Conservation (phyloP, 495 filamentous ascomycete genomes). For the Xylaria longipes region DNA sequence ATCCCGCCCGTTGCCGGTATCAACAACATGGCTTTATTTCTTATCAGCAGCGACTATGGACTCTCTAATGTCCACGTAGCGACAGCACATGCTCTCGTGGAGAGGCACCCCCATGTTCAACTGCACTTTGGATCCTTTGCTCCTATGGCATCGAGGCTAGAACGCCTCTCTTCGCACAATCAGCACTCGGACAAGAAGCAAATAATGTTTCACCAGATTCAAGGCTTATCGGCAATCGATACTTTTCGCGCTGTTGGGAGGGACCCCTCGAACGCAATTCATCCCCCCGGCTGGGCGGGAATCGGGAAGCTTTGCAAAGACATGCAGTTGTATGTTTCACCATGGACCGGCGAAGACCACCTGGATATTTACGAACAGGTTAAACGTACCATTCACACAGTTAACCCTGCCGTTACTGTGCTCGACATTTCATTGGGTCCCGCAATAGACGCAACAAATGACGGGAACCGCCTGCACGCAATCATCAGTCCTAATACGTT, state of each 20-base stretch:
- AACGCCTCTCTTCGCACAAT: conserved; percentile 25
- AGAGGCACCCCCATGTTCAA: conserved; percentile 29
- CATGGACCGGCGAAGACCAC: conserved; percentile 54
- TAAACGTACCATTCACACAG: conserved; percentile 44
- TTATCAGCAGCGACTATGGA: conserved; percentile 31
- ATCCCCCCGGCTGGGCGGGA: conserved; percentile 23
- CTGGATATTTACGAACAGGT: conserved; percentile 46
- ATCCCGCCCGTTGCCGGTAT: conserved; percentile 20
- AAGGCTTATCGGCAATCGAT: conserved; percentile 4
- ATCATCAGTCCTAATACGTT: conserved; percentile 48
- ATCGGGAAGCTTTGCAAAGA: conserved; percentile 19
- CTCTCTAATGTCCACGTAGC: conserved; percentile 35
- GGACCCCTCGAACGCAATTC: conserved; percentile 10
- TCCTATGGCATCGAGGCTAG: conserved; percentile 21
- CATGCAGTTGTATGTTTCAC: conserved; percentile 30
- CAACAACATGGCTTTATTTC: conserved; percentile 34
- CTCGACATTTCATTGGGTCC: conserved; percentile 56
- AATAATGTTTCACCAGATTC: conserved; percentile 28
- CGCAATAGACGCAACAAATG: conserved; percentile 50
- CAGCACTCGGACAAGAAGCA: conserved; percentile 6
- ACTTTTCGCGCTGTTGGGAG: not conserved
- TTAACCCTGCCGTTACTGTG: conserved; percentile 50
- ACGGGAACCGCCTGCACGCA: conserved; percentile 31
- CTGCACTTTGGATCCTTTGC: conserved; percentile 35
- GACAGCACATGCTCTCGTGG: conserved; percentile 30